These are phyloP conservation scores for Plasmodium coatneyi DNA, from an alignment of 169 alveolate species.

Conservation along the genomic window DNA sequence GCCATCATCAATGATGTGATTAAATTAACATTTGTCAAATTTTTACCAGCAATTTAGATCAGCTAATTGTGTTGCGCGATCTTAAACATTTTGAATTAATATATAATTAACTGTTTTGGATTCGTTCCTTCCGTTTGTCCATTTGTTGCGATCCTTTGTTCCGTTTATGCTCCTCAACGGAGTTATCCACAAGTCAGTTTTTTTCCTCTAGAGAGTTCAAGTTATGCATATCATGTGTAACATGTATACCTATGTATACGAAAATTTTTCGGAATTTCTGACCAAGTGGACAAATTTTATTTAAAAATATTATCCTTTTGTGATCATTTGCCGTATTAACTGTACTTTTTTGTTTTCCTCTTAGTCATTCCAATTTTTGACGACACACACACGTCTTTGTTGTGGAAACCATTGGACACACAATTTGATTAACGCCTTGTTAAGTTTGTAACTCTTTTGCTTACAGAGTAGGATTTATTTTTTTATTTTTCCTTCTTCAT, in stretches of 20 bases:
- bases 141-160: background rate
- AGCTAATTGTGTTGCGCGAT: background rate
- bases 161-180: background rate
- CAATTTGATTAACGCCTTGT: background rate
- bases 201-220: background rate
- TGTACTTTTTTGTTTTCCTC: background rate
- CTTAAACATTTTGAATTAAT: background rate
- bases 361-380: background rate
- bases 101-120: conserved; percentile 2
- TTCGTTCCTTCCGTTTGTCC: background rate
- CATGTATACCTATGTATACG: background rate
- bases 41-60: background rate
- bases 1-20: background rate
- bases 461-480: conserved; percentile 3
- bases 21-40: background rate
- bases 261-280: background rate
- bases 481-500: background rate
- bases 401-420: background rate
- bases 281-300: background rate
- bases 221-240: background rate
- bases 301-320: background rate
- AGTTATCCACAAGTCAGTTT: background rate
- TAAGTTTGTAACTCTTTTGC: background rate
- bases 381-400: background rate
- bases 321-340: background rate